phyloP scores from a whole-genome alignment of 2,329 filamentous ascomycete species.

The Neopestalotiopsis clavispora region DNA sequence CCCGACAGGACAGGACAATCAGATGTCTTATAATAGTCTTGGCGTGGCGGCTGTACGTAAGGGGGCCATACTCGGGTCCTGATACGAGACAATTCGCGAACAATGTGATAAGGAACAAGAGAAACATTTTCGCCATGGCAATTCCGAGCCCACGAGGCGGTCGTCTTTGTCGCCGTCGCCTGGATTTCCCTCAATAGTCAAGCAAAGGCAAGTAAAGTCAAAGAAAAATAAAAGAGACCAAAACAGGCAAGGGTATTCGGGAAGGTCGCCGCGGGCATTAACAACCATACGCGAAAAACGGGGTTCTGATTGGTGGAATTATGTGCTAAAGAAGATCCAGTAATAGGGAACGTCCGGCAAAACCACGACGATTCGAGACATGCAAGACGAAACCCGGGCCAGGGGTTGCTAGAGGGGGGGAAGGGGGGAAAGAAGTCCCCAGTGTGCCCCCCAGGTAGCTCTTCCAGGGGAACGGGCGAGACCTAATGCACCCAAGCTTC shows the following conservation, averaged over 20 bases:
- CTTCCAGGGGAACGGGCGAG: background rate
- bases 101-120: background rate
- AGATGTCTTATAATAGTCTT: background rate
- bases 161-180: no score
- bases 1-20: background rate
- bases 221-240: background rate
- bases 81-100: background rate
- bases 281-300: background rate
- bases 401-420: background rate
- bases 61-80: background rate
- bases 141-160: no score
- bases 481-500: background rate
- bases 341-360: slow-evolving; percentile 18
- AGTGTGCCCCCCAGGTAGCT: background rate
- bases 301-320: slow-evolving; percentile 15
- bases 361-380: slow-evolving; percentile 5
- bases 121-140: no score
- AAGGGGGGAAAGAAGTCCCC: background rate
- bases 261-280: slow-evolving; percentile 13
- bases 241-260: slow-evolving; percentile 10
- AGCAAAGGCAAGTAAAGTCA: no score
- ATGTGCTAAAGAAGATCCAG: slow-evolving; percentile 15
- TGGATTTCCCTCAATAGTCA: background rate
- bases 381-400: slow-evolving; percentile 10
- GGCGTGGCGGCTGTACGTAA: background rate